Base-by-base conservation (phyloP, 139 green algal species). In the Micractinium conductrix region DNA sequence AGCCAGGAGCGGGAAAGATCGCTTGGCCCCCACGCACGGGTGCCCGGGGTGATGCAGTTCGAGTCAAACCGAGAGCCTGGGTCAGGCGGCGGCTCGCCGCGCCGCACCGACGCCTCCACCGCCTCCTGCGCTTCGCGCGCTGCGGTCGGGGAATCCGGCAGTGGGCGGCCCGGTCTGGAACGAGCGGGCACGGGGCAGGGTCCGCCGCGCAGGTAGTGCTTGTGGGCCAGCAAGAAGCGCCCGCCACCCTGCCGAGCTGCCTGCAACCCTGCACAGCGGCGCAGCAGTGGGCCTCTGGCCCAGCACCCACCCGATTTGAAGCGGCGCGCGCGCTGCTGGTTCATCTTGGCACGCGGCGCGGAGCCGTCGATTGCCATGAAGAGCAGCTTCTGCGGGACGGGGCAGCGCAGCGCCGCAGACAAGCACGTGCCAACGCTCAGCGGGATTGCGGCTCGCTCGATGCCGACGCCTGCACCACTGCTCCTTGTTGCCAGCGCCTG, bases 311-410 rank as follows among this genome's bases (percentile, higher is more conserved):
- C 70, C 28, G 91, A 87, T 74, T 94, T 95, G 91, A 98, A 98
- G 22, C 95, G 91, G 12, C 95, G 87, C 0, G 93, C 91, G 0
- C 96, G 87, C 85, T 98, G 96, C 89, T 98, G 96, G 89, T 98
- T 98, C 96, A 99, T 98, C 89, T 99, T 99, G 19, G 96, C 96
- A 21, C 95, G 88, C 0, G 96, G 96, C 0, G 96, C 95, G 17
- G 96, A 92, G 55, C 95, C 96, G 76, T 99, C 96, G 58, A 99
- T 97, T 19, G 96, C 95, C 93, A 98, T 96, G 87, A 97, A 98
- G 26, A 99, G 84, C 55, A 99, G 87, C 81, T 95, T 93, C 43
- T 93, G 85, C 62, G 43, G 37, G 42, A 22, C 22, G 10, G 40
- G 42, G 1, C 21, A 37, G 44, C 3, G 17, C 10, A 37, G 3